These are phyloP conservation scores for Escovopsis sp. DNA, from an alignment of 2,329 filamentous ascomycete species.

Conservation along the genomic window DNA sequence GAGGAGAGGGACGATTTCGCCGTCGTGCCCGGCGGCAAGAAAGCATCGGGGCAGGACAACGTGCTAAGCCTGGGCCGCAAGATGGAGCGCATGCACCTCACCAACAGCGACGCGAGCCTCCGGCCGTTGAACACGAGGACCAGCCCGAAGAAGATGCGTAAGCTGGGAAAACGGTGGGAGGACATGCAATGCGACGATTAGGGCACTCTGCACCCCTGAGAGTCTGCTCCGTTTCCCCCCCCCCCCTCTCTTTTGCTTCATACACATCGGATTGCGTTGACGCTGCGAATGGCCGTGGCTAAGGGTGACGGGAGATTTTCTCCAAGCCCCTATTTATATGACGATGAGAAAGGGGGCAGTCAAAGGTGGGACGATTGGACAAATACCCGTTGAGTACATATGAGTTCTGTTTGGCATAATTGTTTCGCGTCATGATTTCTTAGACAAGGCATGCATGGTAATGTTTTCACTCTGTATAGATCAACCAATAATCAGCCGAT, in stretches of 20 bases:
- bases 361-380: too few species aligned
- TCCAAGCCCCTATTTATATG: too few species aligned
- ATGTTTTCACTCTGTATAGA: too few species aligned
- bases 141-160: slow-evolving; percentile 41
- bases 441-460: too few species aligned
- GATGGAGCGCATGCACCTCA: slow-evolving; percentile 37
- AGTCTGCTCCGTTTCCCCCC: neutral
- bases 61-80: slow-evolving; percentile 28
- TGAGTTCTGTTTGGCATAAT: too few species aligned
- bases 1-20: slow-evolving; percentile 37
- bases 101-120: slow-evolving; percentile 20
- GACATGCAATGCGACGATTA: slow-evolving; percentile 22
- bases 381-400: too few species aligned
- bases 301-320: too few species aligned
- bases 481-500: too few species aligned
- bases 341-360: too few species aligned
- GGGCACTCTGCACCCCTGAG: neutral
- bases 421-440: too few species aligned
- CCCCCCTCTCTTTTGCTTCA: neutral
- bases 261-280: too few species aligned
- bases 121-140: slow-evolving; percentile 13
- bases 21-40: slow-evolving; percentile 1
- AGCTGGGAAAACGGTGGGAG: slow-evolving; percentile 36
- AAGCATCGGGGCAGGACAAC: slow-evolving; percentile 8
- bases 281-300: too few species aligned